Evolutionary conservation across 305 asterid genomes (phyloP).

Genomic region (Fraxinus albicans): DNA sequence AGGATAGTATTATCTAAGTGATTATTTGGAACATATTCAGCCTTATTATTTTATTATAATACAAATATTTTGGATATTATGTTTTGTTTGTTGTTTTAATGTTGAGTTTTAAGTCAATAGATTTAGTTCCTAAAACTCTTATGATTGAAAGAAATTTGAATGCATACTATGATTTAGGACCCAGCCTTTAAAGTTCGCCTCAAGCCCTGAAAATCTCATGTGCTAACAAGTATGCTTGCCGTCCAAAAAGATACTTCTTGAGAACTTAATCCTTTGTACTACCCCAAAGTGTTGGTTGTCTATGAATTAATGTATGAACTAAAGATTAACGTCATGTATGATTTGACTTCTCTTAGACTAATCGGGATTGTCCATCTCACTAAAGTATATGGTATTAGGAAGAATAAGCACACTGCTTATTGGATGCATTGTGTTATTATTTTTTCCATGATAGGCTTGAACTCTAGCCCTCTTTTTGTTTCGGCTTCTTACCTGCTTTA

Average conservation of each 20-base stretch:
- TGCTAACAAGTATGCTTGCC: background rate
- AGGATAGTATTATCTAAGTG: background rate
- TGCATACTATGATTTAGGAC: background rate
- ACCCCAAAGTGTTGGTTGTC: background rate
- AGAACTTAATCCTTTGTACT: background rate
- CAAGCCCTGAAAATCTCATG: background rate
- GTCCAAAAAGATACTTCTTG: background rate
- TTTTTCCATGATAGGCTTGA: background rate
- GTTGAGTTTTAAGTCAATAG: background rate
- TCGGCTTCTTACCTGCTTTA: slow-evolving; percentile 24
- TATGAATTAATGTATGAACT: background rate
- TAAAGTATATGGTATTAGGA: background rate
- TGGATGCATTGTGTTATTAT: background rate
- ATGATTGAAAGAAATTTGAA: too few relatives aligned
- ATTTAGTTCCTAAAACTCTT: background rate
- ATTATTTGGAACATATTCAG: background rate
- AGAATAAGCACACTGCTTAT: background rate
- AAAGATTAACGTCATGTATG: background rate
- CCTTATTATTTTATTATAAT: background rate
- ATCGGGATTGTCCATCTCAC: background rate
- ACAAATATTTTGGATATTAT: background rate
- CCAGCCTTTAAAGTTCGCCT: background rate
- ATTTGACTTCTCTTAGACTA: background rate
- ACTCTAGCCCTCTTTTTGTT: slow-evolving; percentile 1
- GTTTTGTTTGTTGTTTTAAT: too few relatives aligned